Evolutionary conservation across 257 asterid genomes (phyloP).

Genomic region (Primulina eburnea): DNA sequence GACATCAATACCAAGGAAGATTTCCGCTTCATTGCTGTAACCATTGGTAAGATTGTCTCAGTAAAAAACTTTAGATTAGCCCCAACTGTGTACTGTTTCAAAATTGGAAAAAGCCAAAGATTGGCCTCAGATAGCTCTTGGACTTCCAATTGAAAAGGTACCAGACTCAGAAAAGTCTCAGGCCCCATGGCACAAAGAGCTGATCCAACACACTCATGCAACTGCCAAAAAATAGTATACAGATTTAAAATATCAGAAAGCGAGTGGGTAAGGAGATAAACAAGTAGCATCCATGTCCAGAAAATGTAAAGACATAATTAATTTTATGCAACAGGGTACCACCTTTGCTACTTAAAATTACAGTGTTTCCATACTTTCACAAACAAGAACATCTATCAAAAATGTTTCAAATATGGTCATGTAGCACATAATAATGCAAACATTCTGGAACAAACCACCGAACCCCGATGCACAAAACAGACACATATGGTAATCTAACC

Average conservation of each 20-base stretch:
- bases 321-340: not conserved
- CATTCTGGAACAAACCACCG: not conserved
- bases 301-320: not conserved
- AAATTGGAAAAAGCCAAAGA: constrained; percentile 85
- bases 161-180: constrained; percentile 54
- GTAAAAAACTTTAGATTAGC: constrained; percentile 65
- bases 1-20: constrained; percentile 57
- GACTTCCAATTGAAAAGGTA: constrained; percentile 71
- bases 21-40: constrained; percentile 57
- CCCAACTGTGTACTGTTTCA: constrained; percentile 78
- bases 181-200: constrained; percentile 95
- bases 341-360: not conserved
- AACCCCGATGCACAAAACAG: not conserved
- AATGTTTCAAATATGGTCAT: not conserved
- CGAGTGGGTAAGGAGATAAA: constrained; percentile 1
- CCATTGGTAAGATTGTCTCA: constrained; percentile 52
- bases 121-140: constrained; percentile 71
- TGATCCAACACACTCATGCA: constrained; percentile 87
- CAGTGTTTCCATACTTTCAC: constrained; percentile 9
- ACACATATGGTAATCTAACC: not conserved
- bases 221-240: constrained; percentile 45
- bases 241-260: constrained; percentile 16
- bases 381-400: not conserved
- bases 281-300: not conserved
- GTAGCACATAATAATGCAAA: not conserved